phyloP scores from a whole-genome alignment of 345 rosid species.

The Populus tremula region DNA sequence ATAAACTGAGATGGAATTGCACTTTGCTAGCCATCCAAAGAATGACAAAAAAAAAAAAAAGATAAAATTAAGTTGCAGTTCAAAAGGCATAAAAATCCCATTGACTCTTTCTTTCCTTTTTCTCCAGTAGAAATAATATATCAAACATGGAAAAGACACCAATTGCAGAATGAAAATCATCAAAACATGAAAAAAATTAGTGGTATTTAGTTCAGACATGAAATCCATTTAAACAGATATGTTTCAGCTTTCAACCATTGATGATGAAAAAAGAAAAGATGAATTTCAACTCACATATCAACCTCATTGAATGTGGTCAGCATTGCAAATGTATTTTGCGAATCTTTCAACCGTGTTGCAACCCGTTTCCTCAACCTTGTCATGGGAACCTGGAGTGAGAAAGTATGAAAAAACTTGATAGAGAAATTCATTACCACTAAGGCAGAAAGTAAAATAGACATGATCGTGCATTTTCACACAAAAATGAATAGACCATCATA shows the following conservation, averaged over 20 bases:
- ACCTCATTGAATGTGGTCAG: conserved; percentile 92
- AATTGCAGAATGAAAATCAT: background rate
- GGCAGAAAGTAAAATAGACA: background rate
- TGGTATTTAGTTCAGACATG: background rate
- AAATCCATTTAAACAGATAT: background rate
- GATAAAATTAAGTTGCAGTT: background rate
- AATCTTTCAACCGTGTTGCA: conserved; percentile 84
- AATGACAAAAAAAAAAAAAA: background rate
- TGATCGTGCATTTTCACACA: background rate
- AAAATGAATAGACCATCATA: background rate
- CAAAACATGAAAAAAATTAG: no score
- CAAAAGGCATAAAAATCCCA: background rate
- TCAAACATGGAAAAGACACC: background rate
- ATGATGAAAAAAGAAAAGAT: background rate
- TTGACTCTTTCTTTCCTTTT: background rate
- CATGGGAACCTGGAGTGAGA: conserved; percentile 72
- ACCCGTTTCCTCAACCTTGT: conserved; percentile 89
- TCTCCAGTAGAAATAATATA: background rate
- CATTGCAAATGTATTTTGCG: conserved; percentile 89
- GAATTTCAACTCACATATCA: conserved; percentile 57
- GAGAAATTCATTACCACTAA: background rate
- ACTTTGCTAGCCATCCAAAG: background rate
- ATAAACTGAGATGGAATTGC: background rate
- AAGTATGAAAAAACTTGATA: background rate
- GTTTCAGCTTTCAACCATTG: background rate